phyloP scores from a whole-genome alignment of 2,329 filamentous ascomycete species.

The Microcera coccophila region DNA sequence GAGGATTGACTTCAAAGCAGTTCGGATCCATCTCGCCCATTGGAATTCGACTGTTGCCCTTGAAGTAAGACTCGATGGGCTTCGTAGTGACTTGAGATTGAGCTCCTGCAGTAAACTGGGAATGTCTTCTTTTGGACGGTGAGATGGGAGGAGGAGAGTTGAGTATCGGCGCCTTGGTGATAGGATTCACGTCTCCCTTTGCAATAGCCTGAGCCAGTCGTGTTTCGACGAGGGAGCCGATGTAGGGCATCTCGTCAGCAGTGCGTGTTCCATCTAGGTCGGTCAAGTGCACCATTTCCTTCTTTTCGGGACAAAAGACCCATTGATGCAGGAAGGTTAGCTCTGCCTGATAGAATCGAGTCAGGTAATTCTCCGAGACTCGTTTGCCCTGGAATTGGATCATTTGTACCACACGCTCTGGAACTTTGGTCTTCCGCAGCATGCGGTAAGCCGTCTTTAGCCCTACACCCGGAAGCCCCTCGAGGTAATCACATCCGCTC shows the following conservation, averaged over 20 bases:
- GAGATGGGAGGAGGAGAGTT: slow-evolving; percentile 37
- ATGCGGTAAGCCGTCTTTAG: slow-evolving; percentile 90
- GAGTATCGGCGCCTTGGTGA: slow-evolving; percentile 69
- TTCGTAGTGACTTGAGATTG: slow-evolving; percentile 36
- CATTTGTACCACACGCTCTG: slow-evolving; percentile 77
- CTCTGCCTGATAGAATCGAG: slow-evolving; percentile 80
- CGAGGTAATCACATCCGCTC: slow-evolving; percentile 94
- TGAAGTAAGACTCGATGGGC: slow-evolving; percentile 55
- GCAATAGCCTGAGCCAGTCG: slow-evolving; percentile 71
- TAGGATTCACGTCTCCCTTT: slow-evolving; percentile 78
- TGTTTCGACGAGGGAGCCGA: slow-evolving; percentile 69
- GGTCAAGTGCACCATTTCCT: slow-evolving; percentile 72
- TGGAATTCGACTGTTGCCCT: slow-evolving; percentile 47
- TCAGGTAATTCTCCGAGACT: slow-evolving; percentile 76
- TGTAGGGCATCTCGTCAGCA: slow-evolving; percentile 70
- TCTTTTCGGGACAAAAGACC: slow-evolving; percentile 76
- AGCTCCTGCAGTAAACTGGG: slow-evolving; percentile 29
- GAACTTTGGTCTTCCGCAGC: slow-evolving; percentile 82
- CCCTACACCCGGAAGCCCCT: slow-evolving; percentile 78
- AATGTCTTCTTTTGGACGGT: slow-evolving; percentile 42
- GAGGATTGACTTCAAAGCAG: slow-evolving; percentile 52
- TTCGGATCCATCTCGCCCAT: slow-evolving; percentile 62
- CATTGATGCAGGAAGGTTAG: slow-evolving; percentile 91
- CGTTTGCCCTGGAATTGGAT: slow-evolving; percentile 87
- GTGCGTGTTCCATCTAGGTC: slow-evolving; percentile 60